Evolutionary conservation across 2,329 filamentous ascomycete species (phyloP).

Genomic region (Mycocentrospora acerina): DNA sequence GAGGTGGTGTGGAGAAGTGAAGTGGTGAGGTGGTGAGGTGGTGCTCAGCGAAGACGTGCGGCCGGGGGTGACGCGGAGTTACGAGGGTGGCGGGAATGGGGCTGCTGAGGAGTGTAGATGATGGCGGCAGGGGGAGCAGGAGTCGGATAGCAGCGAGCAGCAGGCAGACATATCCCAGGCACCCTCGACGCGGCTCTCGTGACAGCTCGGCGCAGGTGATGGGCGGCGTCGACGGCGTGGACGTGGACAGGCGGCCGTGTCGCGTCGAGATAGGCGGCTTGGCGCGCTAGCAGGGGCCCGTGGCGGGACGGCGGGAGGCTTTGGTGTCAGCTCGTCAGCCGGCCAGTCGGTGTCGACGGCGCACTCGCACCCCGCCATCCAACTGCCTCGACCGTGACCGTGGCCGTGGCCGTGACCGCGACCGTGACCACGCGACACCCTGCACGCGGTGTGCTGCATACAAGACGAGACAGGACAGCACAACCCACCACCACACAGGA

Average conservation of each 20-base stretch:
- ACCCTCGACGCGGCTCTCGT: conserved; percentile 10
- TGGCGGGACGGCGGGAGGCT: conserved; percentile 9
- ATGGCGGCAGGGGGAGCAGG: conserved; percentile 3
- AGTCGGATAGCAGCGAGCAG: background rate
- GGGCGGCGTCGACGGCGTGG: conserved; percentile 7
- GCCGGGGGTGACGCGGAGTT: conserved; percentile 11
- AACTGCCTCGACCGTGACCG: background rate
- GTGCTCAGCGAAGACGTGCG: conserved; percentile 2
- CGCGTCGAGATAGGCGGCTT: background rate
- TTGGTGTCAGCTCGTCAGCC: conserved; percentile 5
- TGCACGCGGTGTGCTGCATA: background rate
- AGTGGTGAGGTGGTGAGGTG: conserved; percentile 4
- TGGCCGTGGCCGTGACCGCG: no score
- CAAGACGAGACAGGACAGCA: no score
- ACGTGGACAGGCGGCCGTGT: no score
- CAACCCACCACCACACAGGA: conserved; percentile 8
- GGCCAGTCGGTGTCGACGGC: conserved; percentile 13
- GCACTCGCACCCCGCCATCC: conserved; percentile 10
- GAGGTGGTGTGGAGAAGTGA: conserved; percentile 1
- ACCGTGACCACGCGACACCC: background rate
- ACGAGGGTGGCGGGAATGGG: conserved; percentile 4
- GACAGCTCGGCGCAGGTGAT: conserved; percentile 20
- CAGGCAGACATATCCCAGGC: conserved; percentile 26
- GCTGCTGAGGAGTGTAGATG: conserved; percentile 10
- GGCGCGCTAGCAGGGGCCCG: conserved; percentile 7